Percentiles rank a stretch among this genome's conserved stretches.
Conservation (phyloP, 1,284 basidiomycete genomes). For the Tremellales sp. region DNA sequence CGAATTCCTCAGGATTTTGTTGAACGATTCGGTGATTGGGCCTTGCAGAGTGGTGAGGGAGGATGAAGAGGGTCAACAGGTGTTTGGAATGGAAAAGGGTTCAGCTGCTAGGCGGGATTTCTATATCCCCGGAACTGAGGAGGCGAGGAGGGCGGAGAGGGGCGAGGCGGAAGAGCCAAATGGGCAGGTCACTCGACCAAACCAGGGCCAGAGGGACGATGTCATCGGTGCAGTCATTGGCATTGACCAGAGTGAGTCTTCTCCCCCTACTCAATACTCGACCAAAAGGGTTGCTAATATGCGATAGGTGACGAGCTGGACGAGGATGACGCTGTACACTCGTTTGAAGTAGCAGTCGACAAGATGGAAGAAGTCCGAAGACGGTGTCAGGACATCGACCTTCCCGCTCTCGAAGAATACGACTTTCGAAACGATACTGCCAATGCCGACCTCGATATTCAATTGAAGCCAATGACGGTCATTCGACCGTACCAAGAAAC, state of each 20-base stretch:
- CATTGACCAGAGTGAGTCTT: constrained; percentile 69
- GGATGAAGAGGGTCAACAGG: constrained; percentile 48
- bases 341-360: constrained; percentile 86
- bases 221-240: constrained; percentile 78
- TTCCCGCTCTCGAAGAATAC: constrained; percentile 96
- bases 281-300: not conserved
- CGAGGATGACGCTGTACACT: constrained; percentile 91
- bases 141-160: constrained; percentile 37
- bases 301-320: constrained; percentile 85
- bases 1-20: constrained; percentile 76
- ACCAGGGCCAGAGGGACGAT: constrained; percentile 29
- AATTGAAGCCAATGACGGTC: constrained; percentile 91
- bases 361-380: constrained; percentile 93
- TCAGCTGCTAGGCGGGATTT: constrained; percentile 69
- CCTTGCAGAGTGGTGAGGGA: constrained; percentile 38
- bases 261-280: not conserved
- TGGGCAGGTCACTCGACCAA: not conserved
- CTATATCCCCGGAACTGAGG: constrained; percentile 70
- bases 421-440: constrained; percentile 94
- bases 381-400: constrained; percentile 88
- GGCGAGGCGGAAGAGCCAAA: constrained; percentile 25
- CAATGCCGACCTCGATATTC: constrained; percentile 92
- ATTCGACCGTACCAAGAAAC: constrained; percentile 98
- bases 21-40: constrained; percentile 75
- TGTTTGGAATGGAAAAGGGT: constrained; percentile 71